Base-by-base conservation (phyloP, 352 stramenopile genomes). In the Globisporangium viniferum region DNA sequence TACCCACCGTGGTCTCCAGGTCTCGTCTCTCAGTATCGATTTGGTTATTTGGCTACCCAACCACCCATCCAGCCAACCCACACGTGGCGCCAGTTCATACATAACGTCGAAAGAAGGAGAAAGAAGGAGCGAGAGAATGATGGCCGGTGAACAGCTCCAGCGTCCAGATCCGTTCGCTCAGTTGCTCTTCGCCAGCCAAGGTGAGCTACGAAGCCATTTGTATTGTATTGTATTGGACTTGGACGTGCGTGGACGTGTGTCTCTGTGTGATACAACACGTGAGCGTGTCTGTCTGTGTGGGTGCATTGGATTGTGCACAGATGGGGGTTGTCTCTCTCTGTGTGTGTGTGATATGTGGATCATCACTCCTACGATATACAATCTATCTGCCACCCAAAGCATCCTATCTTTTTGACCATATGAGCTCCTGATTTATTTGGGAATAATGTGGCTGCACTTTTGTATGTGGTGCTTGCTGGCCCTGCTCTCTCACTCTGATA, bases 151-250 rank as follows among this genome's bases (percentile, higher is more conserved):
- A 12, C 35, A 39, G 35, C 35, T 5, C 35, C 29, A 33, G 29
- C 7, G 4, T 22, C 36, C 53, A 24, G 22, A 59, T 36, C 36
- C 62, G 29, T 62, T 62, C 15, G 51, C 62, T 10, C 62, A 61
- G 18, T 54, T 62, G 36, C 49, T 62, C 51, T 55, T 39, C 58
- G 39, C 39, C 36, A 64, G 58, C 22, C 41, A 48, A 64, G 58
- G 58, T 64, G 5, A n/a, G 18, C 5, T 24, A 9, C n/a, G 5
- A 27, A 15, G 20, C 1, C 9, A 9, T 39, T 12, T 39, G 35
- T 39, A 0, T 15, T 49, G 41, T 15, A 49, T 49, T n/a, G n/a
- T n/a, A n/a, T n/a, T n/a, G n/a, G n/a, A n/a, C n/a, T 20, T 49
- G 29, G 29, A 15, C 12, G 22, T 56, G n/a, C n/a, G n/a, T n/a